Percentiles rank a stretch among this genome's conserved stretches.
Conservation (phyloP, 495 filamentous ascomycete genomes). For the Lophiostoma macrostomum region DNA sequence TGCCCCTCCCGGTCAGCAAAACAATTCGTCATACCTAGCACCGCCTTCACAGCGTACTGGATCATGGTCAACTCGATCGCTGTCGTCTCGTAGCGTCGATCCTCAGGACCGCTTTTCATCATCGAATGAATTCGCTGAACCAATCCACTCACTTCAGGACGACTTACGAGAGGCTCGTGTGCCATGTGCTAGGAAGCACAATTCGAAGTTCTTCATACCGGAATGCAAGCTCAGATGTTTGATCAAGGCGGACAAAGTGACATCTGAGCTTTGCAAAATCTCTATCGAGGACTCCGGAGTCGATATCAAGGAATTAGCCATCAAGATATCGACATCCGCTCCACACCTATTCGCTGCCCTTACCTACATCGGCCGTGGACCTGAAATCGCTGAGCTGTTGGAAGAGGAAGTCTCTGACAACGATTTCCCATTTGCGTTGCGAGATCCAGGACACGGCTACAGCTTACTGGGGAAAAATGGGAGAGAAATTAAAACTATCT, state of each 20-base stretch:
- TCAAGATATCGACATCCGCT: neutral
- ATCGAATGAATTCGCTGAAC: no score
- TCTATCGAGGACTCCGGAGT: neutral
- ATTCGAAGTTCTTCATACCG: slow-evolving; percentile 7
- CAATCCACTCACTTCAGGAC: neutral
- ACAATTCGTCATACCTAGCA: no score
- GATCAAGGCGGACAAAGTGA: slow-evolving; percentile 7
- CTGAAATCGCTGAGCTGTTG: neutral
- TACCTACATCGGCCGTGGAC: slow-evolving; percentile 8
- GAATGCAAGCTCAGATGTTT: slow-evolving; percentile 1
- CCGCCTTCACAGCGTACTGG: no score
- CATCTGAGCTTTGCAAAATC: neutral
- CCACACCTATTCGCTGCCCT: slow-evolving; percentile 17
- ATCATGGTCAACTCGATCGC: no score
- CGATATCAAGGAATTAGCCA: neutral
- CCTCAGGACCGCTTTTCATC: no score
- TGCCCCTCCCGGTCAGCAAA: no score
- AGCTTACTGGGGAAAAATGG: neutral
- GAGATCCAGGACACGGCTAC: neutral
- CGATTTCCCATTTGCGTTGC: neutral
- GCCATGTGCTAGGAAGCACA: neutral
- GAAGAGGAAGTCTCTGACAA: neutral
- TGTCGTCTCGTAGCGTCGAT: no score
- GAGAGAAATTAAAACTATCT: neutral
- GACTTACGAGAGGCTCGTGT: neutral